Evolutionary conservation across 2,329 filamentous ascomycete genomes (phyloP).

Genomic region (Fonsecaea multimorphosa): DNA sequence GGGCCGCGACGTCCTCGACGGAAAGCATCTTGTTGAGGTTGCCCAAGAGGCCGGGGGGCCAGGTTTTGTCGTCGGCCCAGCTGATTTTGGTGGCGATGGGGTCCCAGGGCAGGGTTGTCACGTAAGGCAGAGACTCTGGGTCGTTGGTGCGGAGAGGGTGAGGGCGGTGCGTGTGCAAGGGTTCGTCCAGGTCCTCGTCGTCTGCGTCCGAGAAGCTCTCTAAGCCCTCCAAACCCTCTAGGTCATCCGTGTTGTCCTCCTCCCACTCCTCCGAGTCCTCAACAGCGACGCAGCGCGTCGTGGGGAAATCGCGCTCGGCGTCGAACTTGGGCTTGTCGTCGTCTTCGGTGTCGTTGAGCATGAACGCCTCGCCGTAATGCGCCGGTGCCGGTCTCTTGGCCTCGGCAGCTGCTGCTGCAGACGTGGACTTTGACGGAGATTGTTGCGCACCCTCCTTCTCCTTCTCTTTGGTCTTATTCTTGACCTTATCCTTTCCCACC

Average conservation of each 20-base stretch:
- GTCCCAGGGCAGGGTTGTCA: slow-evolving; percentile 34
- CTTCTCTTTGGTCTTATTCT: not conserved
- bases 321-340: slow-evolving; percentile 25
- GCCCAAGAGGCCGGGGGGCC: slow-evolving; percentile 24
- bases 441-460: no score
- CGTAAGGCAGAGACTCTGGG: slow-evolving; percentile 26
- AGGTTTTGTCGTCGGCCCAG: slow-evolving; percentile 19
- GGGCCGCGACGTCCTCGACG: slow-evolving; percentile 30
- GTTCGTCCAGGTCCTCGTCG: no score
- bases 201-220: no score
- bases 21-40: slow-evolving; percentile 30
- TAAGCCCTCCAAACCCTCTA: no score
- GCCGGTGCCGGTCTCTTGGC: slow-evolving; percentile 17
- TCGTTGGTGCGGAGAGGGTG: slow-evolving; percentile 31
- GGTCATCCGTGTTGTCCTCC: no score
- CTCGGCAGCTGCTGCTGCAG: not conserved
- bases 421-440: no score
- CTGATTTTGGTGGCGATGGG: slow-evolving; percentile 25
- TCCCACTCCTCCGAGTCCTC: not conserved
- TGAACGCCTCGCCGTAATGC: slow-evolving; percentile 31
- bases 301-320: slow-evolving; percentile 3
- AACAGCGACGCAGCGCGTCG: not conserved
- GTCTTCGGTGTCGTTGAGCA: slow-evolving; percentile 26
- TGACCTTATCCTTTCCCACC: not conserved
- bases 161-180: not conserved